phyloP scores from a whole-genome alignment of 768 basidiomycete species.

The Suillus hirtellus region DNA sequence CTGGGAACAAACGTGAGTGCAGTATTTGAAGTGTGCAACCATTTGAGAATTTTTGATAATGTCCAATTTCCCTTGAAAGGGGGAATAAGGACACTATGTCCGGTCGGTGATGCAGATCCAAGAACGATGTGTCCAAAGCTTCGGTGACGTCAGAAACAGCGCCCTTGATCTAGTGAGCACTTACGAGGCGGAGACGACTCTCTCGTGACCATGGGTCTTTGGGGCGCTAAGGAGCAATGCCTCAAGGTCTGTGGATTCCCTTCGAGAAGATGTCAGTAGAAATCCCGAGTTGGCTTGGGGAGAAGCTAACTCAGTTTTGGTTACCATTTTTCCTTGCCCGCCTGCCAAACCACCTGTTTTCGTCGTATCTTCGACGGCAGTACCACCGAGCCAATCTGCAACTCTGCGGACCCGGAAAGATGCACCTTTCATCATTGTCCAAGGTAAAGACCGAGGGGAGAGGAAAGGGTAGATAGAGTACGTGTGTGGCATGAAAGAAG shows the following conservation, averaged over 20 bases:
- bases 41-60: conserved; percentile 45
- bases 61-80: conserved; percentile 45
- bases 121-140: conserved; percentile 68
- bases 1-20: conserved; percentile 52
- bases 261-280: not conserved
- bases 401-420: conserved; percentile 64
- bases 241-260: conserved; percentile 2
- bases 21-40: conserved; percentile 39
- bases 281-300: not conserved
- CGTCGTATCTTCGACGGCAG: conserved; percentile 34
- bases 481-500: conserved; percentile 33
- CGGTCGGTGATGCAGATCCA: conserved; percentile 34
- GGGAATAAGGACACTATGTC: conserved; percentile 34
- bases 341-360: conserved; percentile 41
- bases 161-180: conserved; percentile 15
- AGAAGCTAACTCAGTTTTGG: conserved; percentile 37
- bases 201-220: conserved; percentile 11
- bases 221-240: conserved; percentile 4
- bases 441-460: conserved; percentile 48
- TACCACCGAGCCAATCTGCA: conserved; percentile 54
- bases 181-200: conserved; percentile 43
- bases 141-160: conserved; percentile 8
- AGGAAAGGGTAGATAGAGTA: conserved; percentile 75
- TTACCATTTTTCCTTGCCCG: conserved; percentile 35
- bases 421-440: conserved; percentile 43